Base-by-base conservation (phyloP, 441 rosid species). In the Kokia cookei region DNA sequence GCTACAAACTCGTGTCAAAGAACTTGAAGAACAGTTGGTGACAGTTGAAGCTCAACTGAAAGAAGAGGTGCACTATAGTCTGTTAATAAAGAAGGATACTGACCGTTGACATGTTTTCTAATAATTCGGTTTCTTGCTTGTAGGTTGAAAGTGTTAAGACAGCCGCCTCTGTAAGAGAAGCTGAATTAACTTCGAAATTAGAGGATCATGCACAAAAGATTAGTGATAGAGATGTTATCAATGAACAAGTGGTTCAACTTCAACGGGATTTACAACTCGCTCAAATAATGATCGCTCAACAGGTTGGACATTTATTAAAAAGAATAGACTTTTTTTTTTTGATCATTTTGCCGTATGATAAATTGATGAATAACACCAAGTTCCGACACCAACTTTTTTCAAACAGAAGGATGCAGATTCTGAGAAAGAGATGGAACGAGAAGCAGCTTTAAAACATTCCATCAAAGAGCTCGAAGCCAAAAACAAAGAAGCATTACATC, bases 401-500 rank as follows among this genome's bases (percentile, higher is more conserved):
- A 26, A 83, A 77, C 89, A 95, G 98, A 81, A 83, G 74, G 84
- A 83, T 75, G 81, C 75, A 58, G 75, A 79, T 72, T 79, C 92
- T 65, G 84, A 81, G 35, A 86, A 89, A 68, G 85, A 82, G 48
- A 65, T 81, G 65, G 95, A 90, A 74, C 83, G 64, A 27, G 93
- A 87, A 79, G 79, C 89, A 42, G 87, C 90, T 42, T 59, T 88
- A 78, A 86, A 87, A 85, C 79, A 78, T 77, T 88, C 93, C 71
- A 83, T 84, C 50, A 87, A 85, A 80, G 92, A 90, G 72, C 88
- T 89, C 50, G 94, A 88, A 76, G 82, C 88, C n/a, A 92, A 89
- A 88, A 86, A 79, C 76, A 92, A 88, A 69, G 84, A 87, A 15
- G 86, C 86, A 14, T 13, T 76, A 63, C 72, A 69, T 74, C 87